Evolutionary conservation across 805 yeast genomes (phyloP).

Genomic region (Metschnikowia vanudenii): DNA sequence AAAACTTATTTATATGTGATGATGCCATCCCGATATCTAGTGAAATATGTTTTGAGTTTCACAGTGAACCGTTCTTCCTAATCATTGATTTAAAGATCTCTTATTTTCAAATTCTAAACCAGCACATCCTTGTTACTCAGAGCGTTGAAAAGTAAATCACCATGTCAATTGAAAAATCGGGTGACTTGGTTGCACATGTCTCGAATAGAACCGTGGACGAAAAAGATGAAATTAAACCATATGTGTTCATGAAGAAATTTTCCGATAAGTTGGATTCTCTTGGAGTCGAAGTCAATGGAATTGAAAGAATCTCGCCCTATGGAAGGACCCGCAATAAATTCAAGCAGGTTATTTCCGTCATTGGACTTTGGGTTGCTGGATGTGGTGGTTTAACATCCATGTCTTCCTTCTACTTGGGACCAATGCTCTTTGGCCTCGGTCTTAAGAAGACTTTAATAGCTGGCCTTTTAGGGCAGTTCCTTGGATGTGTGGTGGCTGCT

Average conservation of each 20-base stretch:
- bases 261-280: constrained; percentile 42
- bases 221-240: constrained; percentile 16
- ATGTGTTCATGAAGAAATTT: constrained; percentile 11
- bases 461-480: constrained; percentile 60
- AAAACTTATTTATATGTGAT: too few relatives aligned
- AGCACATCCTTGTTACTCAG: too few relatives aligned
- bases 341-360: constrained; percentile 42
- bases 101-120: too few relatives aligned
- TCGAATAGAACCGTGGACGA: constrained; percentile 9
- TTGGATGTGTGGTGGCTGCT: constrained; percentile 78
- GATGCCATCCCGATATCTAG: too few relatives aligned
- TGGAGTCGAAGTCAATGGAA: constrained; percentile 76
- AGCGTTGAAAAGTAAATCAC: too few relatives aligned
- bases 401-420: constrained; percentile 79
- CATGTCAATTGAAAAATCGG: too few relatives aligned
- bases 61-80: too few relatives aligned
- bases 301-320: constrained; percentile 68
- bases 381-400: constrained; percentile 87
- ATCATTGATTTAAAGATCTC: too few relatives aligned
- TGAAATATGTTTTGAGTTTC: too few relatives aligned
- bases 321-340: constrained; percentile 48
- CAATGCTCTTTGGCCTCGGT: constrained; percentile 66
- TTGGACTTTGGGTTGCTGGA: constrained; percentile 82
- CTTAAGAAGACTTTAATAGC: constrained; percentile 60
- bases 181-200: constrained; percentile 4